Conservation (phyloP, 495 filamentous ascomycete genomes). For the Talaromyces ruber region DNA sequence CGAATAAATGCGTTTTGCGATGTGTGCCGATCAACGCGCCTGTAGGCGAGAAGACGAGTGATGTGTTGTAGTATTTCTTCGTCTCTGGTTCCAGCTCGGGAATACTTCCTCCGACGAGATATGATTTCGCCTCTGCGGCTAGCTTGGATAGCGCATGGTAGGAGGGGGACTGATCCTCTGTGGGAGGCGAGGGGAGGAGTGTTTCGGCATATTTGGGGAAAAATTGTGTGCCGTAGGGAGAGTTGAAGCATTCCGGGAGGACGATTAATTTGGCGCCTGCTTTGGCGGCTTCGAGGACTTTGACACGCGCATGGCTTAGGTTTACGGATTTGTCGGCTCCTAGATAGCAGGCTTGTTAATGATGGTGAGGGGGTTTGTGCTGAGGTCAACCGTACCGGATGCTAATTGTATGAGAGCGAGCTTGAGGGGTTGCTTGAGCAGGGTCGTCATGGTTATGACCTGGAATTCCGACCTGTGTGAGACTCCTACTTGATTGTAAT, state of each 20-base stretch:
- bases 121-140: constrained; percentile 65
- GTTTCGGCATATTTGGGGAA: constrained; percentile 90
- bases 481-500: neutral
- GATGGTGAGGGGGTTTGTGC: neutral
- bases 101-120: constrained; percentile 87
- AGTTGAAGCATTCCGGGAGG: constrained; percentile 90
- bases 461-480: neutral
- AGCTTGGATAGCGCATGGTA: constrained; percentile 78
- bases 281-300: constrained; percentile 73
- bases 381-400: constrained; percentile 36
- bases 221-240: constrained; percentile 84
- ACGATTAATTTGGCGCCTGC: constrained; percentile 59
- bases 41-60: constrained; percentile 67
- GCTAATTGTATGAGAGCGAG: constrained; percentile 77
- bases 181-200: constrained; percentile 70
- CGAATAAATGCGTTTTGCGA: constrained; percentile 95
- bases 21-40: constrained; percentile 78
- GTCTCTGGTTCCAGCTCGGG: constrained; percentile 60
- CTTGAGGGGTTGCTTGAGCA: constrained; percentile 68
- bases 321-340: constrained; percentile 79
- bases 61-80: constrained; percentile 87
- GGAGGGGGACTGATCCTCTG: constrained; percentile 59
- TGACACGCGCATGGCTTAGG: constrained; percentile 67
- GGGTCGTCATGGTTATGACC: constrained; percentile 31
- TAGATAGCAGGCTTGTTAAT: constrained; percentile 13